A percentile compares a stretch with the other conserved stretches of the same genome.
These are phyloP conservation scores for Dichotomopilus funicola DNA, from an alignment of 2,329 filamentous ascomycete genomes.

Conservation along the genomic window DNA sequence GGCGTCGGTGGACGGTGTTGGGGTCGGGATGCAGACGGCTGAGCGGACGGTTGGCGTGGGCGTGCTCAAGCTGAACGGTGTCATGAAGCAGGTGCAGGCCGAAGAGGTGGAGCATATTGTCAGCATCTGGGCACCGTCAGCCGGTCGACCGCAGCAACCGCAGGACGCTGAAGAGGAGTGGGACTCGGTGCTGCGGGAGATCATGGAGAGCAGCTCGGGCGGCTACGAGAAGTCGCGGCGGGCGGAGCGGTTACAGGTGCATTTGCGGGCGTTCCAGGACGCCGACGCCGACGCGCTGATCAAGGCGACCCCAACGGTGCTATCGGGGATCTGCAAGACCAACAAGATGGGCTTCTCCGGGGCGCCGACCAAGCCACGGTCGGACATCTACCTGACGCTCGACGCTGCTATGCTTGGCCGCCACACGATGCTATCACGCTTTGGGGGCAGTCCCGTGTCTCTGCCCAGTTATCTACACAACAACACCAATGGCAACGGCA, in stretches of 20 bases:
- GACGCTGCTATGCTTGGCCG: constrained; percentile 70
- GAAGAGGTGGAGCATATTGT: constrained; percentile 71
- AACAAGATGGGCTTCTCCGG: constrained; percentile 91
- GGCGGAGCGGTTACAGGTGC: constrained; percentile 72
- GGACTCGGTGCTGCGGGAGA: constrained; percentile 63
- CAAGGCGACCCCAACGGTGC: constrained; percentile 77
- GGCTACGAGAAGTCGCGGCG: constrained; percentile 66
- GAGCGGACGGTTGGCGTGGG: constrained; percentile 71
- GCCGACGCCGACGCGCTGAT: constrained; percentile 75
- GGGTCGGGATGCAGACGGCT: constrained; percentile 36
- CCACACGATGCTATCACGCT: constrained; percentile 64
- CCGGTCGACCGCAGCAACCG: constrained; percentile 48
- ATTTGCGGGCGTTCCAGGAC: constrained; percentile 70
- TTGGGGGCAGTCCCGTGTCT: constrained; percentile 66
- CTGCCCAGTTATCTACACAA: constrained; percentile 50
- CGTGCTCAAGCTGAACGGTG: constrained; percentile 65
- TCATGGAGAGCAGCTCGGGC: constrained; percentile 68
- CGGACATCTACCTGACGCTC: constrained; percentile 90
- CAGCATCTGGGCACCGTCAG: constrained; percentile 65
- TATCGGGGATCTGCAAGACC: constrained; percentile 74
- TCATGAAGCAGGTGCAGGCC: constrained; percentile 55
- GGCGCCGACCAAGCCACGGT: constrained; percentile 78
- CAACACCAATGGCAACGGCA: constrained; percentile 37
- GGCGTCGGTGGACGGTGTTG: constrained; percentile 29
- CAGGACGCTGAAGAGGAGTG: constrained; percentile 56